Conservation (phyloP, 148 eudicot genomes). For the Rhododendron vialii region DNA sequence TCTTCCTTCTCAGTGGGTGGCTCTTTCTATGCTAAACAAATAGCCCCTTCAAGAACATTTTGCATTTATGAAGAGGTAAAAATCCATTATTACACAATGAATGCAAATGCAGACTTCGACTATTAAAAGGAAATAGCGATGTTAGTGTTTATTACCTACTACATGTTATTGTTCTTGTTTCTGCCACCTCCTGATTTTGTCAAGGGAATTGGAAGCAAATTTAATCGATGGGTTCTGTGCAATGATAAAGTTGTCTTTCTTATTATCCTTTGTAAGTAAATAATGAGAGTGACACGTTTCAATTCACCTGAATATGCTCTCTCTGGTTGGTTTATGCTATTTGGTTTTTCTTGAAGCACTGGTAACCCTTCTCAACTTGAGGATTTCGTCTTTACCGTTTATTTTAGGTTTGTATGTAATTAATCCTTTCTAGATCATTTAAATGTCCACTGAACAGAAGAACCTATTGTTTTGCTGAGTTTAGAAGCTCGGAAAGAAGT, state of each 20-base stretch:
- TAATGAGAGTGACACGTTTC: neutral
- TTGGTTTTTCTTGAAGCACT: neutral
- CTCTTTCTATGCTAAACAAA: conserved; percentile 52
- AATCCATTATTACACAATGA: neutral
- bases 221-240: neutral
- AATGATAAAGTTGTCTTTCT: neutral
- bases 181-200: neutral
- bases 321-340: neutral
- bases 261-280: neutral
- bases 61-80: conserved; percentile 82
- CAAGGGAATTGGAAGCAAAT: neutral
- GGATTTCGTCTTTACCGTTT: neutral
- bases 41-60: conserved; percentile 88
- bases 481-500: neutral
- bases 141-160: neutral
- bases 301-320: neutral
- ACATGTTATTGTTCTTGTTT: conserved; percentile 3
- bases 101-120: neutral
- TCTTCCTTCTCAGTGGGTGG: conserved; percentile 32
- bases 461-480: neutral
- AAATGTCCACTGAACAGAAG: neutral
- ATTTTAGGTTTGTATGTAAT: neutral
- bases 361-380: neutral
- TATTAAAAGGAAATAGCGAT: neutral
- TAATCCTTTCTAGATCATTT: neutral